phyloP scores from a whole-genome alignment of 305 asterid species.

The Solanum chacoense region DNA sequence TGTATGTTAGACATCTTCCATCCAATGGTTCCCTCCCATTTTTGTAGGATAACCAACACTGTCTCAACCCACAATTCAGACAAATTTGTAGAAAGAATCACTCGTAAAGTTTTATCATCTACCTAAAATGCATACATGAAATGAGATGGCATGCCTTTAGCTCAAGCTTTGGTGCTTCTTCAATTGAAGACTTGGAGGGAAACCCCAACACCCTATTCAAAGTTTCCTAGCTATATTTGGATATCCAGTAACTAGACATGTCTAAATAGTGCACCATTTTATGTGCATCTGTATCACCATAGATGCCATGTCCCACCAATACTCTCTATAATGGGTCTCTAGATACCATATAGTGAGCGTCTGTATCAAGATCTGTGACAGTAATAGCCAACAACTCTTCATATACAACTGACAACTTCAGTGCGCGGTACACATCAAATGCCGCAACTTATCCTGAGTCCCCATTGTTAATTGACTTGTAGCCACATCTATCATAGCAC shows the following conservation, averaged over 20 bases:
- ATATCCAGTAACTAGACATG: not conserved
- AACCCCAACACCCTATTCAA: not conserved
- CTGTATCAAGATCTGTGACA: not conserved
- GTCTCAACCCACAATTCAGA: not conserved
- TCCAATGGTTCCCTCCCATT: not conserved
- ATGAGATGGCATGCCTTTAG: too few relatives aligned
- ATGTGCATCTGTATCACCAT: not conserved
- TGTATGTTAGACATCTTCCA: not conserved
- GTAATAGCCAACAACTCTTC: not conserved
- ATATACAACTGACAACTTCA: too few relatives aligned
- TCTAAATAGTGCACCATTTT: not conserved
- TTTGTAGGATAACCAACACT: not conserved
- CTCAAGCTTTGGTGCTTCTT: too few relatives aligned
- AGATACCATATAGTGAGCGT: not conserved
- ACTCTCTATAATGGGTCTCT: not conserved
- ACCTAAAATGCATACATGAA: too few relatives aligned
- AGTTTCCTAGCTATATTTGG: not conserved
- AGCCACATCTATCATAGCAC: not conserved
- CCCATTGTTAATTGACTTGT: not conserved
- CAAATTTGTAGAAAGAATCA: too few relatives aligned
- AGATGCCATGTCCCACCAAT: not conserved
- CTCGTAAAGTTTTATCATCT: too few relatives aligned
- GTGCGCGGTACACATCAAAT: not conserved
- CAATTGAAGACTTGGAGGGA: not conserved
- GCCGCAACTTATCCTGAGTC: not conserved